Conservation (phyloP, 495 filamentous ascomycete genomes). For the Durotheca rogersii region DNA sequence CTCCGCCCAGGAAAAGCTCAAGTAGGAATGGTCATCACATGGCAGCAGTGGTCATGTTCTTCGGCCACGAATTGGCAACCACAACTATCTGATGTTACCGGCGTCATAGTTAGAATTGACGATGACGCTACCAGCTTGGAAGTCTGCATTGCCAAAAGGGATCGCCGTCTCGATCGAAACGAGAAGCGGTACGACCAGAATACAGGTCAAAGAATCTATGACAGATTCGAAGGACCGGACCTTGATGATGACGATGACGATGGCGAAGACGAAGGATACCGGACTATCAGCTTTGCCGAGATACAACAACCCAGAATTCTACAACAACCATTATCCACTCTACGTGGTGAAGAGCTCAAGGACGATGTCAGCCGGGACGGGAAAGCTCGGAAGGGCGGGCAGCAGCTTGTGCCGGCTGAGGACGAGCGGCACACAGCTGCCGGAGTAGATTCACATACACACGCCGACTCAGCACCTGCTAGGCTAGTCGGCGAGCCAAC, state of each 20-base stretch:
- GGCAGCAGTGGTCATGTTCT: slow-evolving; percentile 73
- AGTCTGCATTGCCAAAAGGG: slow-evolving; percentile 68
- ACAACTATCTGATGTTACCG: slow-evolving; percentile 65
- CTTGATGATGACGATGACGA: slow-evolving; percentile 40
- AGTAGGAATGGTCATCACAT: slow-evolving; percentile 72
- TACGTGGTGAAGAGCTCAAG: slow-evolving; percentile 6
- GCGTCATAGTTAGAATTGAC: slow-evolving; percentile 54
- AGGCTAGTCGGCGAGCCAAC: not conserved
- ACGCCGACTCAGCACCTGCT: not conserved
- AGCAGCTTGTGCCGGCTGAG: too few relatives aligned
- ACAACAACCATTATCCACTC: slow-evolving; percentile 25
- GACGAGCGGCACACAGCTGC: not conserved
- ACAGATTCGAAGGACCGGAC: slow-evolving; percentile 48
- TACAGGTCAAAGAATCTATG: slow-evolving; percentile 47
- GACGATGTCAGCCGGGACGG: not conserved
- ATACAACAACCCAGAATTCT: slow-evolving; percentile 50
- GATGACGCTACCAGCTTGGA: slow-evolving; percentile 50
- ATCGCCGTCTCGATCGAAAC: slow-evolving; percentile 56
- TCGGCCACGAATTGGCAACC: slow-evolving; percentile 78
- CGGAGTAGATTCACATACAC: not conserved
- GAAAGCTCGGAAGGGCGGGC: not conserved
- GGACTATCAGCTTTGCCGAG: slow-evolving; percentile 39
- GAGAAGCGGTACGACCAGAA: slow-evolving; percentile 47
- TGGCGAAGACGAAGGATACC: slow-evolving; percentile 41
- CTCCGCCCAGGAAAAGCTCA: slow-evolving; percentile 56